A percentile compares a stretch with the other conserved stretches of the same genome.
Conservation (phyloP, 805 yeast species). For the Barnettozyma californica region DNA sequence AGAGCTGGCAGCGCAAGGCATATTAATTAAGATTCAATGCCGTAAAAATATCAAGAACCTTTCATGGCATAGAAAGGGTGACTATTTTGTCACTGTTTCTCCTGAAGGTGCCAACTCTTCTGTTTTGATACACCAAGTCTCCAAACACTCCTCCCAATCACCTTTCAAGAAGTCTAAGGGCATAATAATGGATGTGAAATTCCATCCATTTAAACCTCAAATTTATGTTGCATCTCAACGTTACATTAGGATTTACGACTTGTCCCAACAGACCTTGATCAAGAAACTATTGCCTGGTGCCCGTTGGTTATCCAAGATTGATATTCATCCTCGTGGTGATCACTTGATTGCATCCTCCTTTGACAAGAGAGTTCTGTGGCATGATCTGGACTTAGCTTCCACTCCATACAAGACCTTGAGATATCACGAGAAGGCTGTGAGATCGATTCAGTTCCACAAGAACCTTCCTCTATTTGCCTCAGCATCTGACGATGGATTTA, state of each 20-base stretch:
- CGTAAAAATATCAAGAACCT: slow-evolving; percentile 68
- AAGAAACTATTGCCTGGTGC: slow-evolving; percentile 94
- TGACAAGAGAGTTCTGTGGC: slow-evolving; percentile 96
- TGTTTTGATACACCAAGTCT: slow-evolving; percentile 88
- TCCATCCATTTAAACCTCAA: slow-evolving; percentile 95
- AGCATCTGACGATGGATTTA: slow-evolving; percentile 89
- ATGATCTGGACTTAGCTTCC: slow-evolving; percentile 80
- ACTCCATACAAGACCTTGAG: slow-evolving; percentile 95
- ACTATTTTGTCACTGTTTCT: slow-evolving; percentile 93
- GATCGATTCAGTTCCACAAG: slow-evolving; percentile 83
- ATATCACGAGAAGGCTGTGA: slow-evolving; percentile 92
- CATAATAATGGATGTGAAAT: slow-evolving; percentile 89
- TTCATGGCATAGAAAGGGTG: slow-evolving; percentile 97
- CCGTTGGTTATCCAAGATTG: slow-evolving; percentile 86
- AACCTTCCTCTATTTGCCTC: slow-evolving; percentile 88
- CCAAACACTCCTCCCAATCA: slow-evolving; percentile 91
- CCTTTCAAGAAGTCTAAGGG: slow-evolving; percentile 94
- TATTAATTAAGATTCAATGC: slow-evolving; percentile 66
- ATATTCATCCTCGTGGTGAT: slow-evolving; percentile 95
- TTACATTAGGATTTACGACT: slow-evolving; percentile 83
- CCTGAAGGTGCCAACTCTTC: slow-evolving; percentile 87
- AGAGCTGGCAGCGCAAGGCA: slow-evolving; percentile 58
- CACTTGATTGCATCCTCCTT: slow-evolving; percentile 87
- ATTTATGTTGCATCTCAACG: slow-evolving; percentile 92
- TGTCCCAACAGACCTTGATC: slow-evolving; percentile 75